Percentiles rank a stretch among this genome's conserved stretches.
phyloP scores from a whole-genome alignment of 371 early-diverging fungal genomes.

The Mortierella sp. region DNA sequence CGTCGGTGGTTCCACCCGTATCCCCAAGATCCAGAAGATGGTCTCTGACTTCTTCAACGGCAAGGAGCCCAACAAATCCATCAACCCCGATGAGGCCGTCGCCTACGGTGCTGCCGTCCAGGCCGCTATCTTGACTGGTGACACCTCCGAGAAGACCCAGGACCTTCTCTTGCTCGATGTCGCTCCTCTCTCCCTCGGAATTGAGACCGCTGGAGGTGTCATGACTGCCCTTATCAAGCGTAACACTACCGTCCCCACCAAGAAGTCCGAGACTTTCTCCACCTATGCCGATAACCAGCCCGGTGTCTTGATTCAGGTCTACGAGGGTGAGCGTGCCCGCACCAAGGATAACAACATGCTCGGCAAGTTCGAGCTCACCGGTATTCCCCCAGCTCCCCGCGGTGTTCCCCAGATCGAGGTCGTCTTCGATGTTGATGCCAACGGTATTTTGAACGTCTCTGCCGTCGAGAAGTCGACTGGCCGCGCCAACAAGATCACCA shows the following conservation, averaged over 20 bases:
- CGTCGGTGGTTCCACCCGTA: slow-evolving; percentile 99
- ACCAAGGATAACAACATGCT: slow-evolving; percentile 97
- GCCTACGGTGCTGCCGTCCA: slow-evolving; percentile 99
- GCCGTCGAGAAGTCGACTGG: slow-evolving; percentile 97
- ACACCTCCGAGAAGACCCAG: slow-evolving; percentile 91
- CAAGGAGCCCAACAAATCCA: slow-evolving; percentile 96
- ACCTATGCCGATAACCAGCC: slow-evolving; percentile 99
- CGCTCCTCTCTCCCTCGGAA: slow-evolving; percentile 52
- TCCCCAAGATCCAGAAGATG: slow-evolving; percentile 99
- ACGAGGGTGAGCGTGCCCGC: slow-evolving; percentile 97
- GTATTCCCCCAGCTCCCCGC: slow-evolving; percentile 96
- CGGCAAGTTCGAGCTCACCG: slow-evolving; percentile 97
- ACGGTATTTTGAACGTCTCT: slow-evolving; percentile 97
- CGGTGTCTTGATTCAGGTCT: slow-evolving; percentile 97
- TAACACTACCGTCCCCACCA: slow-evolving; percentile 98
- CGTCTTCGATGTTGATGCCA: slow-evolving; percentile 97
- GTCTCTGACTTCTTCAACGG: slow-evolving; percentile 98
- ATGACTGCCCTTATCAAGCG: slow-evolving; percentile 97
- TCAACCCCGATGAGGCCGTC: slow-evolving; percentile 99
- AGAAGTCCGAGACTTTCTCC: slow-evolving; percentile 98
- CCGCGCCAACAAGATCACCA: slow-evolving; percentile 94
- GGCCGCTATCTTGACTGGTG: slow-evolving; percentile 93
- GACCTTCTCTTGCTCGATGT: slow-evolving; percentile 88
- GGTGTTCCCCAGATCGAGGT: slow-evolving; percentile 99
- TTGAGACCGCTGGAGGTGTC: slow-evolving; percentile 98